Evolutionary conservation across 352 stramenopile genomes (phyloP), one percentile per base, ranked within the genome.

Genomic region (Phytophthora sojae): DNA sequence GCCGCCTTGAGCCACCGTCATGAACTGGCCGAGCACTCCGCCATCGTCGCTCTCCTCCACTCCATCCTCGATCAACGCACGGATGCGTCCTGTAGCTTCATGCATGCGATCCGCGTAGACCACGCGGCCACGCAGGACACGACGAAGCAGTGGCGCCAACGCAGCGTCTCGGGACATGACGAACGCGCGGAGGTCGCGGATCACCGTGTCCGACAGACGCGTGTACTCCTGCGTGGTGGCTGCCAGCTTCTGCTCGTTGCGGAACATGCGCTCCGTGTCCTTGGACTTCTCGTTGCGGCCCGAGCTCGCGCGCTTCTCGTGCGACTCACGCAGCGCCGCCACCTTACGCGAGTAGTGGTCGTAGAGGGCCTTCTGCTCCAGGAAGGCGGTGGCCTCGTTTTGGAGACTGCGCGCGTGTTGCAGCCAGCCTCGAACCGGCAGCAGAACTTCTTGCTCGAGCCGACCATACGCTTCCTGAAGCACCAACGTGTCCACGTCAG

Each of bases 301-400:
- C 0, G 58, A 69, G 3, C 52, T 67, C 2, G 77, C 63, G 21
- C 85, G 83, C 63, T 93, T 94, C 50, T 94, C 86, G 15, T 86
- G 79, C 0, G 81, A 45, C 57, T 94, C 88, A 5, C 88, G 83
- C 8, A 96, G 64, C 11, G 71, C 62, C 55, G 82, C 74, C 23
- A 94, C 84, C 53, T 96, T 94, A 25, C 88, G 81, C 14, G 83
- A 89, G 64, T 96, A 94, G 75, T 96, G 88, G 62, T 96, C 88
- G 26, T 84, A 96, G 7, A 88, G 56, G 4, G 83, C 61, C 61
- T 96, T 93, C 45, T 91, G 79, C 21, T 91, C 81, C 19, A 88
- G 75, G 51, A 88, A 94, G 7, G 78, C 68, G 11, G 54, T 61
- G 6, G 82, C 72, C 66, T 92, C 76, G 29, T 84, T 71, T 55